Base-by-base conservation (phyloP, 2,329 filamentous ascomycete genomes). In the Colletotrichum agaves region DNA sequence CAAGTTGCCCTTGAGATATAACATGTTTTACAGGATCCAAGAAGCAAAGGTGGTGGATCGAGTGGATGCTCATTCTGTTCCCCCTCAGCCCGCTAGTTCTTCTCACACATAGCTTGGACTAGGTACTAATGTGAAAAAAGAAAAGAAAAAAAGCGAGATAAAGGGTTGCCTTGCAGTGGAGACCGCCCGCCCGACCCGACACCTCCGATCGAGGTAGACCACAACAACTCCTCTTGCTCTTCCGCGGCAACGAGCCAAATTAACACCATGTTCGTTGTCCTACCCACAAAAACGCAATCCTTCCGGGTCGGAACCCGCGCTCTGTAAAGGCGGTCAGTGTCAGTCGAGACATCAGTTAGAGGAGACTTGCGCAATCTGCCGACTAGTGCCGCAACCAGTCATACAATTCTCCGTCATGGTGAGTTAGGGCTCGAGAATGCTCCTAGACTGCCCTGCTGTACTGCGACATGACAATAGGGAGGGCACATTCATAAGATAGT, bases 1-100 rank as follows among this genome's bases (percentile, higher is more conserved):
- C 64, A 67, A 67, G 61, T 67, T 67, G 64, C 64, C 64, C 46
- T 5, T 19, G n/a, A n/a, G n/a, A n/a, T n/a, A n/a, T n/a, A n/a
- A 27, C 3, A 1, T 4, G 1, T 5, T 15, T 15, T n/a, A n/a
- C 8, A 53, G 31, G 17, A 12, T 11, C 39, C n/a, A 53, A 23
- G n/a, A 23, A 17, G 3, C 12, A n/a, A 7, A 27, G 6, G 6
- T 27, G 12, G 57, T 60, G 57, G 44, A 50, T 50, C 44, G 21
- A 19, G 57, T 60, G 33, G 57, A 41, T 60, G 44, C 17, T 46
- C 3, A 21, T 17, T 52, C 47, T 52, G 23, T 27, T 52, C 47
- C 47, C 17, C 46, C 13, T 49, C 21, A 49, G 27, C 21, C 47
- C 12, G 13, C 10, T 10, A 37, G 10, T 37, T 37, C 35, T 5